These are phyloP conservation scores for Aspergillus arachidicola DNA, from an alignment of 2,329 filamentous ascomycete genomes.

Conservation along the genomic window DNA sequence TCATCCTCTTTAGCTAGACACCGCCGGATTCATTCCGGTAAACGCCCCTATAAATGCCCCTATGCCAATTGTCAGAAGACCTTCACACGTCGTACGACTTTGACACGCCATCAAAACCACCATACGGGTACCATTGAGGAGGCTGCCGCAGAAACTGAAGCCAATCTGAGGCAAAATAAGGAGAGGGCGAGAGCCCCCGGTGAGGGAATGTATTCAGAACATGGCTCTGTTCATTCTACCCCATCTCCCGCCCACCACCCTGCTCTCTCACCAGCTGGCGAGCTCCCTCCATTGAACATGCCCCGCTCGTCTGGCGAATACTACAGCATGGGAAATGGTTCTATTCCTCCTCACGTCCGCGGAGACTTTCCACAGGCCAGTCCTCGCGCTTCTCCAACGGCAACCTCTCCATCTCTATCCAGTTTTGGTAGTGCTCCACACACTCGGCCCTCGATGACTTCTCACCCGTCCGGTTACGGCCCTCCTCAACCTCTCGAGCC, in stretches of 20 bases:
- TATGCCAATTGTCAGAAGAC: slow-evolving; percentile 98
- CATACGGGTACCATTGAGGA: slow-evolving; percentile 95
- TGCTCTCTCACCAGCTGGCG: slow-evolving; percentile 77
- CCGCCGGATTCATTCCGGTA: slow-evolving; percentile 91
- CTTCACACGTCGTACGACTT: slow-evolving; percentile 90
- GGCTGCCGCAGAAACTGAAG: slow-evolving; percentile 83
- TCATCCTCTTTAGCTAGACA: slow-evolving; percentile 92
- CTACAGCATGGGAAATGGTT: slow-evolving; percentile 72
- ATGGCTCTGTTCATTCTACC: slow-evolving; percentile 59
- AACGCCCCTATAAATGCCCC: slow-evolving; percentile 94
- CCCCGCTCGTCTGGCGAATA: slow-evolving; percentile 71
- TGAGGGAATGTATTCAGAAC: slow-evolving; percentile 48
- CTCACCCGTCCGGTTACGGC: slow-evolving; percentile 81
- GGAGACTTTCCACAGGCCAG: slow-evolving; percentile 71
- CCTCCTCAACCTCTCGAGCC: slow-evolving; percentile 82
- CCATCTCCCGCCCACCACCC: slow-evolving; percentile 80
- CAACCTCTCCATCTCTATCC: slow-evolving; percentile 66
- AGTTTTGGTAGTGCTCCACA: slow-evolving; percentile 57
- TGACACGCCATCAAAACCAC: slow-evolving; percentile 94
- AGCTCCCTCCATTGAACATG: slow-evolving; percentile 71
- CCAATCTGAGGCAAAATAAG: slow-evolving; percentile 68
- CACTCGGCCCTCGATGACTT: slow-evolving; percentile 68
- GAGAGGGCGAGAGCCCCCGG: slow-evolving; percentile 39
- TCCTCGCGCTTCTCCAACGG: slow-evolving; percentile 64
- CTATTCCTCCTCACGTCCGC: slow-evolving; percentile 81